A percentile compares a stretch with the other conserved stretches of the same genome.
phyloP scores from a whole-genome alignment of 352 stramenopile genomes.

The Phytophthora europaea region DNA sequence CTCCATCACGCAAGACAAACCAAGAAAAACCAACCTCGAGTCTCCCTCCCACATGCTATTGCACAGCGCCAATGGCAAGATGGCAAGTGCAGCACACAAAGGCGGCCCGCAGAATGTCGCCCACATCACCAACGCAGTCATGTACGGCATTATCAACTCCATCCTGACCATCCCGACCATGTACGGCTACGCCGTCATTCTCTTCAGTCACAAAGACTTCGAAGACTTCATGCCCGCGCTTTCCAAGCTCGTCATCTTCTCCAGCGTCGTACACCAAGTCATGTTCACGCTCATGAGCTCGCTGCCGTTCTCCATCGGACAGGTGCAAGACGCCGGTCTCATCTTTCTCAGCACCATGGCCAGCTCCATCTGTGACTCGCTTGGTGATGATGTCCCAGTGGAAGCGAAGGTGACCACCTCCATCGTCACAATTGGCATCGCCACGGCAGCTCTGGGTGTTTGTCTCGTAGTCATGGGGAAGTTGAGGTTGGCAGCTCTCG shows the following conservation, averaged over 20 bases:
- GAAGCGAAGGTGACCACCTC: constrained; percentile 93
- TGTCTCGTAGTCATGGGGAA: constrained; percentile 94
- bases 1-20: constrained; percentile 27
- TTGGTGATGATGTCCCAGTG: constrained; percentile 67
- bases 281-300: constrained; percentile 91
- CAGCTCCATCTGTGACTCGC: constrained; percentile 82
- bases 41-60: constrained; percentile 41
- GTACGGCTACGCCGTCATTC: constrained; percentile 97
- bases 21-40: constrained; percentile 21
- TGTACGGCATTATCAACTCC: constrained; percentile 94
- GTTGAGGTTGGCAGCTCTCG: constrained; percentile 93
- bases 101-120: constrained; percentile 18
- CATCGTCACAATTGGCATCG: constrained; percentile 93
- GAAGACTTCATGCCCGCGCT: constrained; percentile 87
- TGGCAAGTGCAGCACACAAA: background rate
- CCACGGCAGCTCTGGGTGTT: constrained; percentile 92
- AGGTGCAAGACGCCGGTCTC: constrained; percentile 98
- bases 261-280: constrained; percentile 94
- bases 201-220: constrained; percentile 94
- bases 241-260: constrained; percentile 97
- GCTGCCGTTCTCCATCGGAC: constrained; percentile 97
- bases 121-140: constrained; percentile 68
- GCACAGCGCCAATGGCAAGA: constrained; percentile 19
- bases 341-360: constrained; percentile 98
- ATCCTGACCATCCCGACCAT: constrained; percentile 94